phyloP scores from a whole-genome alignment of 345 rosid species.

The Gossypium arboreum region DNA sequence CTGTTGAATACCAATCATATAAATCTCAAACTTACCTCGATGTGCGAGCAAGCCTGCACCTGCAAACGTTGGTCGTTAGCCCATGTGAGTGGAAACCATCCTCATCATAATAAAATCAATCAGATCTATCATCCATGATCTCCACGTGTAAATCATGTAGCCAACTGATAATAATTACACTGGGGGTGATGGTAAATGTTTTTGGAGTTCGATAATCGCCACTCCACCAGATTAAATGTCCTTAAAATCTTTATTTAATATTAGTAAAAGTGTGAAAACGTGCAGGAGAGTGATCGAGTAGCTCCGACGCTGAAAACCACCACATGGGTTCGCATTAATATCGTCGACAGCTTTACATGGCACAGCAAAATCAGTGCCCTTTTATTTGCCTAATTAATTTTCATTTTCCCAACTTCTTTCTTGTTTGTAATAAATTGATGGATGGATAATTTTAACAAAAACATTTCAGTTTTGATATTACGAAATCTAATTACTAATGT shows the following conservation, averaged over 20 bases:
- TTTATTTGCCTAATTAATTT: neutral
- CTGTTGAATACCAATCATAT: neutral
- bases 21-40: neutral
- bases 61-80: neutral
- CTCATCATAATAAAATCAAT: neutral
- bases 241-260: neutral
- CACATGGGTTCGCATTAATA: conserved; percentile 8
- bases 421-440: no score
- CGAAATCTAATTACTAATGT: no score
- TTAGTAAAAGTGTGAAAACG: neutral
- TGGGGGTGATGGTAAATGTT: no score
- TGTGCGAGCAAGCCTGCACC: neutral
- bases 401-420: neutral
- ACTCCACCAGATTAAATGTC: neutral
- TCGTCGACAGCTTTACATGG: conserved; percentile 1
- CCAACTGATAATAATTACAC: neutral
- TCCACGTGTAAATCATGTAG: neutral
- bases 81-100: neutral
- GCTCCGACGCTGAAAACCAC: neutral
- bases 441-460: no score
- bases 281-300: neutral
- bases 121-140: no score
- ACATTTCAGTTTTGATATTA: no score
- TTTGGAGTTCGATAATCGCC: neutral
- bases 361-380: neutral